phyloP scores from a whole-genome alignment of 179 eudicot species.

The Nepenthes alata region DNA sequence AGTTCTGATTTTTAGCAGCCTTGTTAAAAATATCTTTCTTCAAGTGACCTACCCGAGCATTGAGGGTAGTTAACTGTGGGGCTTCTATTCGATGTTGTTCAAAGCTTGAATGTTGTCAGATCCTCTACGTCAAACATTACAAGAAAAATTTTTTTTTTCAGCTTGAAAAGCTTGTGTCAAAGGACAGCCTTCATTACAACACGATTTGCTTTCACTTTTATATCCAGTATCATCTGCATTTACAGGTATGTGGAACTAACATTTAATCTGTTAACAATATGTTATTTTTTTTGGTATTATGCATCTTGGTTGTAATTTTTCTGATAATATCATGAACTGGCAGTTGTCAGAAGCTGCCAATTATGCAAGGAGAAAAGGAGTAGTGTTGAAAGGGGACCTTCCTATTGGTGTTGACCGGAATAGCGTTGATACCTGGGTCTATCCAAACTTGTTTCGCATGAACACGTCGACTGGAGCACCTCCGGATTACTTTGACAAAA shows the following conservation, averaged over 20 bases:
- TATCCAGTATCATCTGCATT: slow-evolving; percentile 79
- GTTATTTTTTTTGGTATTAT: slow-evolving; percentile 1
- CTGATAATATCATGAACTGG: slow-evolving; percentile 6
- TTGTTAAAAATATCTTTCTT: background rate
- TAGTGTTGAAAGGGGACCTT: slow-evolving; percentile 89
- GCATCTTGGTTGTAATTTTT: background rate
- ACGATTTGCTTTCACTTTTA: slow-evolving; percentile 74
- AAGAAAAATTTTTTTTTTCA: slow-evolving; percentile 20
- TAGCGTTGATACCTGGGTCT: slow-evolving; percentile 98
- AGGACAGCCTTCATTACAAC: slow-evolving; percentile 58
- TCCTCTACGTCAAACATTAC: background rate
- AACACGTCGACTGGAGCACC: slow-evolving; percentile 98
- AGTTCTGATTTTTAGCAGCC: slow-evolving; percentile 3
- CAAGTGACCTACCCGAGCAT: background rate
- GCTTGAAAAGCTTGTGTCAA: slow-evolving; percentile 81
- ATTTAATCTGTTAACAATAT: background rate
- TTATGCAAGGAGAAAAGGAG: slow-evolving; percentile 79
- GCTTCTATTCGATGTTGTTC: background rate
- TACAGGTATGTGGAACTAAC: slow-evolving; percentile 40
- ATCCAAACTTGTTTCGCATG: slow-evolving; percentile 90
- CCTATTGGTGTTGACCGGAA: slow-evolving; percentile 92
- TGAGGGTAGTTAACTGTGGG: background rate
- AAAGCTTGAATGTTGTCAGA: background rate
- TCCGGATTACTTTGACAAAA: slow-evolving; percentile 97
- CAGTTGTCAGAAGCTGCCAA: slow-evolving; percentile 85